Conservation (phyloP, 805 yeast species). For the Wickerhamiella dianesei region DNA sequence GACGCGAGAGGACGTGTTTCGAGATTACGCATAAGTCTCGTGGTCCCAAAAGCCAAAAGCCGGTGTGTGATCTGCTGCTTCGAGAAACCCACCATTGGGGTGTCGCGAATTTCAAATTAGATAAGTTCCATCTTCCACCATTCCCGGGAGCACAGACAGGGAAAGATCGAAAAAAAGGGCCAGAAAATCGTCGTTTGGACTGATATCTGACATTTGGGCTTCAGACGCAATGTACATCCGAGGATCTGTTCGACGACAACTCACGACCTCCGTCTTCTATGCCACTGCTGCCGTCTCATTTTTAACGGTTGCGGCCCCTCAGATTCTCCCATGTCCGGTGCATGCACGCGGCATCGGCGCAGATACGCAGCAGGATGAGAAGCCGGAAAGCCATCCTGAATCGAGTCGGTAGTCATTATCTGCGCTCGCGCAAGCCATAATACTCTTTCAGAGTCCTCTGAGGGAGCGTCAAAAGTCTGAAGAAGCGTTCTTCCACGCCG, state of each 20-base stretch:
- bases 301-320: constrained; percentile 42
- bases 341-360: constrained; percentile 14
- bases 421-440: no score
- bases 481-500: no score
- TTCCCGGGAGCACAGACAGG: no score
- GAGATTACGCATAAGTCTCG: no score
- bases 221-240: constrained; percentile 25
- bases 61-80: background rate
- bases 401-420: background rate
- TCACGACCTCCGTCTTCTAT: constrained; percentile 54
- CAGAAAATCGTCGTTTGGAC: no score
- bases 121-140: no score
- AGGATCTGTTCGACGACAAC: constrained; percentile 22
- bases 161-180: no score
- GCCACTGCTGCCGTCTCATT: constrained; percentile 66
- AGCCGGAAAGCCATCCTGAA: background rate
- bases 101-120: background rate
- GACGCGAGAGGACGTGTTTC: no score
- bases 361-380: constrained; percentile 9
- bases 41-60: no score
- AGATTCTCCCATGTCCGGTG: constrained; percentile 26
- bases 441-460: no score
- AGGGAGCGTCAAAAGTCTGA: no score
- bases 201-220: no score
- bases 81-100: background rate